phyloP scores from a whole-genome alignment of 1,139 yeast species.

The Saccharomyces hybrid region DNA sequence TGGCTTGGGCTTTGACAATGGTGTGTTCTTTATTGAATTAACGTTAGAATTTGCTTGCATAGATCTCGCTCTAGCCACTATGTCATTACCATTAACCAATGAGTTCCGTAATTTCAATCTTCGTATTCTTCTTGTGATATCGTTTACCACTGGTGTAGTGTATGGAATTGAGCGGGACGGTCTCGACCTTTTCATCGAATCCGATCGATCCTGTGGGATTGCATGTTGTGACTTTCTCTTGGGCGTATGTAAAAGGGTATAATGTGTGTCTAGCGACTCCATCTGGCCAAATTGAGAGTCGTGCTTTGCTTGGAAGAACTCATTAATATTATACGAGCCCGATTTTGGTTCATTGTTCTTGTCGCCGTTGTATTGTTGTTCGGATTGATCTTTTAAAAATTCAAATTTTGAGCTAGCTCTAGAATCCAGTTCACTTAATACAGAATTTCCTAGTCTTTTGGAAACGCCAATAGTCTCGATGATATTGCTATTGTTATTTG shows the following conservation, averaged over 20 bases:
- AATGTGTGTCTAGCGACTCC: conserved; percentile 32
- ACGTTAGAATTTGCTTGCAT: conserved; percentile 2
- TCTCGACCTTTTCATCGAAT: conserved; percentile 7
- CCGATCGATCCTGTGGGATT: conserved; percentile 9
- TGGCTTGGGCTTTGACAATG: conserved; percentile 14
- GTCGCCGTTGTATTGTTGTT: conserved; percentile 7
- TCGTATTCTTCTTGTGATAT: conserved; percentile 25
- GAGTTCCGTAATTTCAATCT: conserved; percentile 19
- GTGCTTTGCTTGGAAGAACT: conserved; percentile 17
- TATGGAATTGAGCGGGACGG: conserved; percentile 2
- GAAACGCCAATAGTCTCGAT: conserved; percentile 23
- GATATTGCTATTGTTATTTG: conserved; percentile 2
- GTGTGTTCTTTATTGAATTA: conserved; percentile 14
- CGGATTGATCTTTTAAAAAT: conserved; percentile 16
- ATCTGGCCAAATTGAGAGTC: conserved; percentile 25
- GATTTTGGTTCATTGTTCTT: neutral
- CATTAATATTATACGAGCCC: conserved; percentile 1
- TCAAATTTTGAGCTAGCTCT: conserved; percentile 23
- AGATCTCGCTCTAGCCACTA: conserved; percentile 2
- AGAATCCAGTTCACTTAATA: conserved; percentile 29
- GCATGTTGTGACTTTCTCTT: conserved; percentile 8
- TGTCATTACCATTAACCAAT: conserved; percentile 6
- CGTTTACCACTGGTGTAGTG: conserved; percentile 17
- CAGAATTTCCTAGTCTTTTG: conserved; percentile 29
- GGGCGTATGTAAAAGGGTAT: conserved; percentile 20